phyloP scores from a whole-genome alignment of 1,284 basidiomycete species.

The Calocybe gambosa region DNA sequence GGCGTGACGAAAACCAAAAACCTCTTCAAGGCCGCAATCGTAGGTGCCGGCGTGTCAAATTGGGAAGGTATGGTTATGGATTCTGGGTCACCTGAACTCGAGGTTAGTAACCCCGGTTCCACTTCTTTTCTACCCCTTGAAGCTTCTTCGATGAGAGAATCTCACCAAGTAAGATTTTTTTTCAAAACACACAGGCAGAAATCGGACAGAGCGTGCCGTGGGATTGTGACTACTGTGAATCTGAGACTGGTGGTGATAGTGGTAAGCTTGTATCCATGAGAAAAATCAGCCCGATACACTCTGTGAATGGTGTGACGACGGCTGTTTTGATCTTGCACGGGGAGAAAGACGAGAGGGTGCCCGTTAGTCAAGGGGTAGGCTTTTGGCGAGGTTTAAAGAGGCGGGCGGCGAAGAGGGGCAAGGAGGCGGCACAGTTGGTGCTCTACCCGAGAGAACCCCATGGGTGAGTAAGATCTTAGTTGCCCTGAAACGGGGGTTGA shows the following conservation, averaged over 20 bases:
- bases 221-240: constrained; percentile 17
- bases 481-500: no score
- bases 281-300: constrained; percentile 24
- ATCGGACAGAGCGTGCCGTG: constrained; percentile 23
- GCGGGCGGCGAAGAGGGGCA: constrained; percentile 21
- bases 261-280: constrained; percentile 8
- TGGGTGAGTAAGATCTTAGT: constrained; percentile 19
- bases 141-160: neutral
- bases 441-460: constrained; percentile 28
- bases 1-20: constrained; percentile 27
- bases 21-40: constrained; percentile 26
- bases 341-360: constrained; percentile 26
- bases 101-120: constrained; percentile 17
- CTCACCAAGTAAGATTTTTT: constrained; percentile 1
- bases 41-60: constrained; percentile 26
- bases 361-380: constrained; percentile 23
- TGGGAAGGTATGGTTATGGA: constrained; percentile 31
- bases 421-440: constrained; percentile 21
- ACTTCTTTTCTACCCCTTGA: no score
- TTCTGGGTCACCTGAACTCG: constrained; percentile 26
- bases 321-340: constrained; percentile 27
- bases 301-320: constrained; percentile 21
- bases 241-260: constrained; percentile 2
- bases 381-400: constrained; percentile 26
- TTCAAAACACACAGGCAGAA: constrained; percentile 14